These are phyloP conservation scores for Eucalyptus cloeziana DNA, from an alignment of 345 rosid genomes.

Conservation along the genomic window DNA sequence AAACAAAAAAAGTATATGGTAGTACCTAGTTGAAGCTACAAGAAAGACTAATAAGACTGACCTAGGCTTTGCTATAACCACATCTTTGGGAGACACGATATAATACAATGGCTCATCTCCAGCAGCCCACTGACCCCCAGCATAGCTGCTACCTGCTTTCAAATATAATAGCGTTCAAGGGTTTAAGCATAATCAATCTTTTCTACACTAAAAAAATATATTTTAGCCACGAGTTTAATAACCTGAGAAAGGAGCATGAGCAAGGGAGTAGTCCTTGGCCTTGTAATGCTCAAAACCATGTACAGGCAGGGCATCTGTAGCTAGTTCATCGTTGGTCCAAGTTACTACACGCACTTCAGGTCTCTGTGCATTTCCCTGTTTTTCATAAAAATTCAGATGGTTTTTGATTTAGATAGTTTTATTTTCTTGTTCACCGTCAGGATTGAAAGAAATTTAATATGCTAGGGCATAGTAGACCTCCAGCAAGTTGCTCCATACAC, in stretches of 20 bases:
- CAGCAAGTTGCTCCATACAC: background rate
- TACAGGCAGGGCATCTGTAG: constrained; percentile 94
- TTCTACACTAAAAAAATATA: background rate
- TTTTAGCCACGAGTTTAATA: background rate
- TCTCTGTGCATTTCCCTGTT: constrained; percentile 94
- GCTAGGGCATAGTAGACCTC: background rate
- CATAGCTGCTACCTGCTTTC: constrained; percentile 87
- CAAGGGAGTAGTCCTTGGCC: constrained; percentile 95
- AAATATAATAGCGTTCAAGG: constrained; percentile 1
- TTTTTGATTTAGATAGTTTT: background rate
- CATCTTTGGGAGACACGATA: constrained; percentile 95
- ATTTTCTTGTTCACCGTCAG: background rate
- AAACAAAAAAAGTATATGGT: background rate
- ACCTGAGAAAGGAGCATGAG: constrained; percentile 99
- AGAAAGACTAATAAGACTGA: constrained; percentile 1
- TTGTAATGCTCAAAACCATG: constrained; percentile 98
- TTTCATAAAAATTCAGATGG: background rate
- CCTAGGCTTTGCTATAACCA: constrained; percentile 99
- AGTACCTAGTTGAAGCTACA: background rate
- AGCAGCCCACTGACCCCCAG: constrained; percentile 99
- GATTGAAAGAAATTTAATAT: background rate
- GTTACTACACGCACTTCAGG: constrained; percentile 90
- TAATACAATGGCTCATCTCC: constrained; percentile 96
- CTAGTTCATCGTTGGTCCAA: constrained; percentile 96
- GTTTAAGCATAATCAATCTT: background rate